Conservation (phyloP, 495 filamentous ascomycete genomes). For the Talaromyces thailandensis region DNA sequence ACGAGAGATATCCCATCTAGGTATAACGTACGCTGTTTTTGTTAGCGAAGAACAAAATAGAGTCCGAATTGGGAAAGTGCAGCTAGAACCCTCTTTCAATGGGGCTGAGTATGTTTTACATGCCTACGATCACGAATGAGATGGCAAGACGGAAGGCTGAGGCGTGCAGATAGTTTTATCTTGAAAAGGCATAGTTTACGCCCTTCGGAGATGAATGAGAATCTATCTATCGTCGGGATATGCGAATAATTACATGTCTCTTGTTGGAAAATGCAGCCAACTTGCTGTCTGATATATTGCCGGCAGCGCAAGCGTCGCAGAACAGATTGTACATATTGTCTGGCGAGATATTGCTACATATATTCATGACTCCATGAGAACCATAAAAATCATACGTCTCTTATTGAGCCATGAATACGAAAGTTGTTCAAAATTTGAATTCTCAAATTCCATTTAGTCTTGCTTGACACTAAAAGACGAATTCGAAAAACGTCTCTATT, state of each 20-base stretch:
- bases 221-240: background rate
- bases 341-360: background rate
- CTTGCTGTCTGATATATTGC: background rate
- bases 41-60: background rate
- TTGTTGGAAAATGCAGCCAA: background rate
- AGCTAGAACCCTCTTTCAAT: background rate
- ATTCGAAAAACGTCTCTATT: background rate
- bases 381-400: no score
- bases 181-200: conserved; percentile 2
- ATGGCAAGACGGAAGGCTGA: background rate
- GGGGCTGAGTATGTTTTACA: background rate
- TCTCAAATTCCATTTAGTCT: background rate
- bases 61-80: background rate
- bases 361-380: no score
- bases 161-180: background rate
- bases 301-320: background rate
- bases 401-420: no score
- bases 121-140: background rate
- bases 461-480: background rate
- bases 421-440: background rate
- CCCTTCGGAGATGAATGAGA: background rate
- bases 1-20: background rate
- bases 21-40: background rate
- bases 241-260: background rate
- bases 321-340: background rate